These are phyloP conservation scores for Chlorophyllum brunneum DNA, from an alignment of 768 basidiomycete genomes.

Conservation along the genomic window DNA sequence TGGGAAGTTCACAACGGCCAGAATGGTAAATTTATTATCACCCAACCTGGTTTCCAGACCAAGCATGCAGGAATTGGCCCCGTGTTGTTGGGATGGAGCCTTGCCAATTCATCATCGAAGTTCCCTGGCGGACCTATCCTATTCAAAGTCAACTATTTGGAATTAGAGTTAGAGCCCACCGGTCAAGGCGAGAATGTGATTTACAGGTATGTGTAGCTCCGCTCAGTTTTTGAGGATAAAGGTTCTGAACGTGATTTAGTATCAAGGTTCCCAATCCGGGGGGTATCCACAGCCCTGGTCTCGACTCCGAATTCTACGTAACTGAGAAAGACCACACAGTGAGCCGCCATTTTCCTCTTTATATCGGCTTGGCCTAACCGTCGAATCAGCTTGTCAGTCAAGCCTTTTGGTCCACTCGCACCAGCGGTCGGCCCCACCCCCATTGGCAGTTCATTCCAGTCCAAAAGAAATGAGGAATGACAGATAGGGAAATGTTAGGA, in stretches of 20 bases:
- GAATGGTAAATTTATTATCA: conserved; percentile 2
- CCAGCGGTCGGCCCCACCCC: not conserved
- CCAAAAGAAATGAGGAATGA: not conserved
- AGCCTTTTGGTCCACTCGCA: not conserved
- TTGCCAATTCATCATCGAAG: not conserved
- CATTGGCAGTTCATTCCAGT: conserved; percentile 5
- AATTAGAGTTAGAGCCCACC: not conserved
- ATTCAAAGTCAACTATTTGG: not conserved
- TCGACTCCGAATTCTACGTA: not conserved
- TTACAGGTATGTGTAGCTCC: not conserved
- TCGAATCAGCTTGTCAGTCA: not conserved
- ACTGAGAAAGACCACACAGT: not conserved
- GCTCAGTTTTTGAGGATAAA: not conserved
- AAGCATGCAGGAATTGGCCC: not conserved
- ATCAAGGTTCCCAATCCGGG: conserved; percentile 1
- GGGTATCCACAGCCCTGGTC: not conserved
- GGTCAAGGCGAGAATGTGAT: not conserved
- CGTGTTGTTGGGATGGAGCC: not conserved
- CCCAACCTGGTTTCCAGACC: not conserved
- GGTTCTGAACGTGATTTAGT: not conserved
- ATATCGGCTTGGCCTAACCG: not conserved
- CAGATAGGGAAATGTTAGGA: not conserved
- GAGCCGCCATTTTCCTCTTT: not conserved
- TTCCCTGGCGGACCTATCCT: not conserved
- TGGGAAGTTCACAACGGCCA: not conserved